Conservation (phyloP, 2,329 filamentous ascomycete species). For the Apiospora koreana region DNA sequence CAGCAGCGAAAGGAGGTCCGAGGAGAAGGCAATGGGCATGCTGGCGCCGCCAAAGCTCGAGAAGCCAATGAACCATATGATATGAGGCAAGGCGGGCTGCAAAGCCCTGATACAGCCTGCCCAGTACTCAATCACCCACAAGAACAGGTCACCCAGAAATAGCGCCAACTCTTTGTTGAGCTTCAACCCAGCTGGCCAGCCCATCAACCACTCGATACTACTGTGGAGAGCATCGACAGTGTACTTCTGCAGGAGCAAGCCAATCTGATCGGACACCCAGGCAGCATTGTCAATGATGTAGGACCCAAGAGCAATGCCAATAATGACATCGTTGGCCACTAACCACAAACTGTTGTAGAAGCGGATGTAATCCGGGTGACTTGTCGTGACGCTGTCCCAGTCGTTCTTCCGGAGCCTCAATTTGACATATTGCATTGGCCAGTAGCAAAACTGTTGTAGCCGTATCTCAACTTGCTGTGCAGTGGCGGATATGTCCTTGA, state of each 20-base stretch:
- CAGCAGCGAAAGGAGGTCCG: constrained; percentile 85
- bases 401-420: constrained; percentile 85
- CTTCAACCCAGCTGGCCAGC: constrained; percentile 91
- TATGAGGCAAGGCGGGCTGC: constrained; percentile 75
- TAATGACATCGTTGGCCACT: constrained; percentile 97
- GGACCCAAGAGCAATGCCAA: constrained; percentile 92
- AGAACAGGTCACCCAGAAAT: constrained; percentile 93
- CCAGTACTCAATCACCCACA: constrained; percentile 99
- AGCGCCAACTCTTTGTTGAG: constrained; percentile 89
- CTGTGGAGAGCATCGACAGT: constrained; percentile 85
- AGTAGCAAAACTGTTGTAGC: constrained; percentile 97
- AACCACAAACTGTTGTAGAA: constrained; percentile 99
- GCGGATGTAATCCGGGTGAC: constrained; percentile 95
- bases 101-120: constrained; percentile 79
- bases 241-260: constrained; percentile 73
- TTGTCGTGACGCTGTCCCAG: constrained; percentile 94
- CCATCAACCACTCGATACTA: constrained; percentile 95
- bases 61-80: constrained; percentile 92
- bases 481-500: constrained; percentile 95
- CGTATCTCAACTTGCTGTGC: constrained; percentile 97
- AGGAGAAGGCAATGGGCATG: constrained; percentile 95
- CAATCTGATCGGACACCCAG: constrained; percentile 80
- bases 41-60: constrained; percentile 95
- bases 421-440: constrained; percentile 95
- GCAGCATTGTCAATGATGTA: constrained; percentile 95